Percentiles rank a stretch among this genome's conserved stretches.
Conservation (phyloP, 768 basidiomycete species). For the Tylopilus subfusipes region DNA sequence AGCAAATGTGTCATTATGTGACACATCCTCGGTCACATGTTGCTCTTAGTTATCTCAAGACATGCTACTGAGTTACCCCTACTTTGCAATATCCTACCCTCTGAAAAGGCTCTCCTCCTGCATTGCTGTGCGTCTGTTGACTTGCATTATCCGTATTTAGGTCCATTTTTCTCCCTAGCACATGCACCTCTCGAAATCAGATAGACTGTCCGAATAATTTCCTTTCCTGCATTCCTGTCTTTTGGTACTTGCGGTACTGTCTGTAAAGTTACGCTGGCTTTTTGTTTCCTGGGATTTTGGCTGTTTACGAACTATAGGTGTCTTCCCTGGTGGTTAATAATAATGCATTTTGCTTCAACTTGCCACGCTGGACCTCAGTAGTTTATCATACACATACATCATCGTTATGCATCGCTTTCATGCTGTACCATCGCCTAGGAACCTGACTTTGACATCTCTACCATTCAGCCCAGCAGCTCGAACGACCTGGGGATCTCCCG, state of each 20-base stretch:
- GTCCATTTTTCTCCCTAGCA: constrained; percentile 17
- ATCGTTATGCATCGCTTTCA: constrained; percentile 29
- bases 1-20: constrained; percentile 57
- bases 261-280: constrained; percentile 35
- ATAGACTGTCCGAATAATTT: constrained; percentile 34
- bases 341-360: constrained; percentile 6
- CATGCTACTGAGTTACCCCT: constrained; percentile 31
- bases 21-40: constrained; percentile 18
- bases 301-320: constrained; percentile 30
- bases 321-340: constrained; percentile 39
- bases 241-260: constrained; percentile 25
- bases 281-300: constrained; percentile 24
- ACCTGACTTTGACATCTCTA: constrained; percentile 61
- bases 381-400: neutral
- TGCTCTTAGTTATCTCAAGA: constrained; percentile 17
- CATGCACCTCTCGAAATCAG: constrained; percentile 18
- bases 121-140: constrained; percentile 31
- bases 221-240: constrained; percentile 21
- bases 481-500: constrained; percentile 76
- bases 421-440: constrained; percentile 72
- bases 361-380: neutral
- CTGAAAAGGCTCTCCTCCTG: constrained; percentile 17
- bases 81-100: constrained; percentile 31
- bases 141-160: constrained; percentile 39
- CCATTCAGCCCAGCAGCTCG: constrained; percentile 63